Evolutionary conservation across 805 yeast species (phyloP).

Genomic region (Candida ovalis): DNA sequence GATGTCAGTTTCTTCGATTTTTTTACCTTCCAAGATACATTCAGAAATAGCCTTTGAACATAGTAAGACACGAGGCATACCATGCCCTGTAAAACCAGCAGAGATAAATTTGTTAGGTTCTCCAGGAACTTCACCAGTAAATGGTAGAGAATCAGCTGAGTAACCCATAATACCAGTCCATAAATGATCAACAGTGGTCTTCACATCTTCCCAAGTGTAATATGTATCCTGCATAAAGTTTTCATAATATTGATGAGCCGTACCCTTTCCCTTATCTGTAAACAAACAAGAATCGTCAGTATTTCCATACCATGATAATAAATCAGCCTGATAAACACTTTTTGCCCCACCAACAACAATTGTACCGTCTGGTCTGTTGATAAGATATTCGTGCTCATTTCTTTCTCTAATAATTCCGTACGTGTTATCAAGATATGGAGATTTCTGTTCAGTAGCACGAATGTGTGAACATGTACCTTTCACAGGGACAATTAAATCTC

Average conservation of each 20-base stretch:
- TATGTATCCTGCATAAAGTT: constrained; percentile 31
- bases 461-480: constrained; percentile 29
- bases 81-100: constrained; percentile 50
- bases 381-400: constrained; percentile 31
- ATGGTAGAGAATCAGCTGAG: constrained; percentile 38
- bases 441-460: constrained; percentile 13
- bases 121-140: constrained; percentile 37
- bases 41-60: constrained; percentile 38
- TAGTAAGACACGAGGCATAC: constrained; percentile 44
- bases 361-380: constrained; percentile 33
- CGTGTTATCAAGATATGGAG: constrained; percentile 35
- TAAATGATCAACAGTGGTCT: constrained; percentile 22
- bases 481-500: constrained; percentile 32
- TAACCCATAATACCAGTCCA: constrained; percentile 51
- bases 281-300: constrained; percentile 36
- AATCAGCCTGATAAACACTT: constrained; percentile 24
- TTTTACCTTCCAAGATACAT: constrained; percentile 2
- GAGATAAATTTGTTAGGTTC: constrained; percentile 32
- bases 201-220: constrained; percentile 31
- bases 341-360: constrained; percentile 34
- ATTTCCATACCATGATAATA: background rate
- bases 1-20: constrained; percentile 8
- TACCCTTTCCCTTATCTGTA: constrained; percentile 16
- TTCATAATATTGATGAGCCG: constrained; percentile 14
- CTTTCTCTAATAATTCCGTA: constrained; percentile 28